Percentiles rank a stretch among this genome's conserved stretches.
Conservation (phyloP, 2,329 filamentous ascomycete species). For the Nemania sp. region DNA sequence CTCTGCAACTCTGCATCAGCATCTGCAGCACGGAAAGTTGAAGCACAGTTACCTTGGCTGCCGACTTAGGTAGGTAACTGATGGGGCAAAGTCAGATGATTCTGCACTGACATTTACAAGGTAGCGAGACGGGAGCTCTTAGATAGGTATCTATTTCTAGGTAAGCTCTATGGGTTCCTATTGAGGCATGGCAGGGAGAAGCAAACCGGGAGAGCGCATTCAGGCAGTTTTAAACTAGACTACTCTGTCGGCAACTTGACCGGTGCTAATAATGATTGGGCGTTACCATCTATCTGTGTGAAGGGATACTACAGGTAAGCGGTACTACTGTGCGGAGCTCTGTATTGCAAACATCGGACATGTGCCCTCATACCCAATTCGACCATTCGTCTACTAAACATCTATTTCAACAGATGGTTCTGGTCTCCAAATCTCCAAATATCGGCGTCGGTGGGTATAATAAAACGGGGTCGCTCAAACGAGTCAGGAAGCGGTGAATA, state of each 20-base stretch:
- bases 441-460: background rate
- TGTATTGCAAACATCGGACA: background rate
- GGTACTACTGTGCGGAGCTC: background rate
- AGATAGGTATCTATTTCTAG: background rate
- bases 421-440: background rate
- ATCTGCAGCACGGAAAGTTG: conserved; percentile 20
- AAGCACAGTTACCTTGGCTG: background rate
- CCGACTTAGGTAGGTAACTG: conserved; percentile 17
- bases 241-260: conserved; percentile 1
- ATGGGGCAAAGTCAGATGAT: conserved; percentile 24
- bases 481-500: background rate
- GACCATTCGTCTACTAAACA: background rate
- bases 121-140: conserved; percentile 11
- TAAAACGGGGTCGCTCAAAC: background rate
- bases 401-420: background rate
- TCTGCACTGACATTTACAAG: conserved; percentile 24
- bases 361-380: background rate
- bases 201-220: conserved; percentile 7
- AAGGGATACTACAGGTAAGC: background rate
- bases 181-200: background rate
- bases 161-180: conserved; percentile 11
- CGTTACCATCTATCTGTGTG: background rate
- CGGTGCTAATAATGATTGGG: conserved; percentile 7
- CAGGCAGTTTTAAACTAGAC: conserved; percentile 4
- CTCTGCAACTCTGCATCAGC: no score